Percentiles rank a stretch among this genome's conserved stretches.
These are phyloP conservation scores for Benincasa hispida DNA, from an alignment of 306 rosid species.

Conservation along the genomic window DNA sequence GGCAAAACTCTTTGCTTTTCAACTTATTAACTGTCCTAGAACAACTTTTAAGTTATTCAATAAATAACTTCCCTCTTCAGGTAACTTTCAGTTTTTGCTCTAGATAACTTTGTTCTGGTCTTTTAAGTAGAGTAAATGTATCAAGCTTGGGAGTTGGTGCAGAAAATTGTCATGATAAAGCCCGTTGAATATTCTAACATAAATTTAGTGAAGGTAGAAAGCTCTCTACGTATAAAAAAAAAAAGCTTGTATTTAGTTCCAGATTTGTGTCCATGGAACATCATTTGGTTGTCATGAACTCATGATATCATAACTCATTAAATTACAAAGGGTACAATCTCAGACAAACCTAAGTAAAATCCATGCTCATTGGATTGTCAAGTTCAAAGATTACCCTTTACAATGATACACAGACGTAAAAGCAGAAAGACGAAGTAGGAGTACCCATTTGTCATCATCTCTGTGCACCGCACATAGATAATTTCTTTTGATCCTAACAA, in stretches of 20 bases:
- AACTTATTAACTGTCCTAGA: not conserved
- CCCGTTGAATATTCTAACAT: not conserved
- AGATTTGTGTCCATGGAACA: not conserved
- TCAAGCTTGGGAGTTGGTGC: not conserved
- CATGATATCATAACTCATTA: not conserved
- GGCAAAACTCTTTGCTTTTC: not conserved
- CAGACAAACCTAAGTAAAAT: not conserved
- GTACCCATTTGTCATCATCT: not conserved
- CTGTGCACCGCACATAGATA: too few relatives aligned
- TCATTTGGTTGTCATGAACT: not conserved
- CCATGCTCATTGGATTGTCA: not conserved
- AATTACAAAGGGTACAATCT: not conserved
- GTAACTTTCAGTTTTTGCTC: not conserved
- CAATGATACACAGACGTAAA: not conserved
- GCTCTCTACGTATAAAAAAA: not conserved
- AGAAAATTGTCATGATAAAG: not conserved
- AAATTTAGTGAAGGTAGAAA: not conserved
- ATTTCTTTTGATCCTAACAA: too few relatives aligned
- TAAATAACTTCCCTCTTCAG: not conserved
- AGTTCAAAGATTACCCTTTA: not conserved
- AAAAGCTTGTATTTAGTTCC: not conserved
- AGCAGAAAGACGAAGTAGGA: not conserved
- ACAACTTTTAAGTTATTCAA: not conserved
- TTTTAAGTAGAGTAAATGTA: not conserved
- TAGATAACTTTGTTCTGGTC: not conserved